These are phyloP conservation scores for Vigna radiata DNA, from an alignment of 306 rosid species.

Conservation along the genomic window DNA sequence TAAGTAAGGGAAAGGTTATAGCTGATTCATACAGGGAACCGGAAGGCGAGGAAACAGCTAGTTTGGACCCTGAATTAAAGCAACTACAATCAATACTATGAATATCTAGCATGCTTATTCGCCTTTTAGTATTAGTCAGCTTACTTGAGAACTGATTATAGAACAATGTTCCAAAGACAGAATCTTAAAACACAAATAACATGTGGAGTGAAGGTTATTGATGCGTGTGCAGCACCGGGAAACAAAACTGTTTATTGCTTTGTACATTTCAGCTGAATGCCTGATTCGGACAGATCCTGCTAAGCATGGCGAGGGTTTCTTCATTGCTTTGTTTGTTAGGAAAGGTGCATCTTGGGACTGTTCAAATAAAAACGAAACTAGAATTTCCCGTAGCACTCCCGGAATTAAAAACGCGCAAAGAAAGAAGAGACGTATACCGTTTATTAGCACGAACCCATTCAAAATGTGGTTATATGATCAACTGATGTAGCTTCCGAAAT, in stretches of 20 bases:
- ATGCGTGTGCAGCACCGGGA: too few species aligned
- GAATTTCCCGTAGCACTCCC: neutral
- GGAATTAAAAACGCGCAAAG: slow-evolving; percentile 8
- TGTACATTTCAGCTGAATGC: too few species aligned
- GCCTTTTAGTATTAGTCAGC: neutral
- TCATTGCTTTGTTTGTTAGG: slow-evolving; percentile 73
- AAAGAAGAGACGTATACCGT: slow-evolving; percentile 35
- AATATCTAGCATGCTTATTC: slow-evolving; percentile 23
- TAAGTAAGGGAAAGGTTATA: slow-evolving; percentile 70
- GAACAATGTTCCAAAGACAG: neutral
- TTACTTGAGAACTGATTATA: neutral
- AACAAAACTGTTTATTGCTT: too few species aligned
- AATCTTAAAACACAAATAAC: slow-evolving; percentile 1
- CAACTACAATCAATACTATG: slow-evolving; percentile 78
- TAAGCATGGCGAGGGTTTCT: slow-evolving; percentile 86
- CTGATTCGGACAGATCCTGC: slow-evolving; percentile 73
- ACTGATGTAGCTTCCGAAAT: neutral
- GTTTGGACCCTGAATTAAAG: slow-evolving; percentile 66
- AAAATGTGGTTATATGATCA: slow-evolving; percentile 44
- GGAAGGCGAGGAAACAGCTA: slow-evolving; percentile 55
- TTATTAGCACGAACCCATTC: slow-evolving; percentile 44
- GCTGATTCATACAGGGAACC: slow-evolving; percentile 78
- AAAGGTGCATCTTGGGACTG: neutral
- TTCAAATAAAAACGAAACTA: neutral
- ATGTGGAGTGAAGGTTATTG: too few species aligned